Percentiles rank a stretch among this genome's conserved stretches.
phyloP scores from a whole-genome alignment of 306 rosid species.

The Senna siamea region DNA sequence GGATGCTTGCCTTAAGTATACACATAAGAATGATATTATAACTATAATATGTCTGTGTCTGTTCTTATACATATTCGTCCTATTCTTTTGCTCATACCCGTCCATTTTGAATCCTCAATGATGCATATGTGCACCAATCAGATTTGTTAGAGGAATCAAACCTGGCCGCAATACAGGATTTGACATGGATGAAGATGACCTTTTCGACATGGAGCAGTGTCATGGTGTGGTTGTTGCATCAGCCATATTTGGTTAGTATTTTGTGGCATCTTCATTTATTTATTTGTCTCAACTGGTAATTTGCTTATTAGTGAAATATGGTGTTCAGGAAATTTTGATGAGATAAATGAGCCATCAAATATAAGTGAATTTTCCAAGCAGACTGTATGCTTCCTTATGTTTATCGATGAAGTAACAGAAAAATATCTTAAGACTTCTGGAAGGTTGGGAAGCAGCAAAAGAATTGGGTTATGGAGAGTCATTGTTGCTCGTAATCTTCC shows the following conservation, averaged over 20 bases:
- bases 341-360: constrained; percentile 79
- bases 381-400: constrained; percentile 89
- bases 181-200: constrained; percentile 80
- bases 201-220: constrained; percentile 81
- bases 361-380: constrained; percentile 71
- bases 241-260: constrained; percentile 79
- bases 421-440: constrained; percentile 59
- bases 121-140: constrained; percentile 51
- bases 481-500: constrained; percentile 82
- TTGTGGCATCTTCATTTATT: constrained; percentile 22
- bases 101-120: constrained; percentile 35
- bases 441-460: constrained; percentile 58
- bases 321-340: constrained; percentile 83
- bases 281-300: constrained; percentile 24
- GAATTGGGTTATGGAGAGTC: constrained; percentile 84
- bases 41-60: constrained; percentile 7
- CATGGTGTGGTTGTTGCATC: constrained; percentile 93
- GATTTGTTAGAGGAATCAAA: constrained; percentile 78
- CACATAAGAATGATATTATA: constrained; percentile 26
- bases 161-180: constrained; percentile 91
- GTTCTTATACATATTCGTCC: constrained; percentile 1
- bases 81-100: constrained; percentile 26
- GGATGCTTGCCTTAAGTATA: constrained; percentile 3
- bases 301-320: constrained; percentile 39
- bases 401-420: constrained; percentile 84